Evolutionary conservation across 306 rosid genomes (phyloP).

Genomic region (Cyamopsis tetragonoloba): DNA sequence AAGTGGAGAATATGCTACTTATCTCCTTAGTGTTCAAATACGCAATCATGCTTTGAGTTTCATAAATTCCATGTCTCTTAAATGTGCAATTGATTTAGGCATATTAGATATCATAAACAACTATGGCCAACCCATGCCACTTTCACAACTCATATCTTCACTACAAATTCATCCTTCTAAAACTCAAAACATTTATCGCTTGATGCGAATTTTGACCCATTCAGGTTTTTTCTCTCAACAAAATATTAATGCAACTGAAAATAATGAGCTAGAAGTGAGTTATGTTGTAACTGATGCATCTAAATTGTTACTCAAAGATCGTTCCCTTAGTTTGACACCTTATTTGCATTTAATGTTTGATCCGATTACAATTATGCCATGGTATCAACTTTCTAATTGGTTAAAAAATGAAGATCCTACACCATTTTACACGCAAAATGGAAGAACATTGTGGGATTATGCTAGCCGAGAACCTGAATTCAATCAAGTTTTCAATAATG

Average conservation of each 20-base stretch:
- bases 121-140: conserved; percentile 51
- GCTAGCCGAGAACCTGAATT: conserved; percentile 1
- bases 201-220: conserved; percentile 45
- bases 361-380: conserved; percentile 31
- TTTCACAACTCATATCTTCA: conserved; percentile 28
- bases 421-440: conserved; percentile 39
- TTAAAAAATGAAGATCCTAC: conserved; percentile 34
- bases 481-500: conserved; percentile 7
- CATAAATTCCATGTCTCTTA: conserved; percentile 44
- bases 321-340: conserved; percentile 23
- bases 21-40: conserved; percentile 33
- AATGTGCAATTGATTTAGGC: conserved; percentile 42
- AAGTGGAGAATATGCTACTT: background rate
- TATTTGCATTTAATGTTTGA: conserved; percentile 20
- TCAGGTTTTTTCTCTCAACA: conserved; percentile 40
- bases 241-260: background rate
- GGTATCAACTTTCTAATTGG: conserved; percentile 38
- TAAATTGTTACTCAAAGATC: conserved; percentile 32
- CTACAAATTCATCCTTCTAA: conserved; percentile 45
- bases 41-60: conserved; percentile 36
- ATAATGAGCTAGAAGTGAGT: conserved; percentile 22
- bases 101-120: conserved; percentile 32
- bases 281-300: conserved; percentile 49
- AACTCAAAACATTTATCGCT: conserved; percentile 20
- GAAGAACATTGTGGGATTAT: conserved; percentile 39